Percentiles rank a stretch among this genome's conserved stretches.
These are phyloP conservation scores for Pseudonitzschia delicatissima DNA, from an alignment of 108 stramenopile species.

Conservation along the genomic window DNA sequence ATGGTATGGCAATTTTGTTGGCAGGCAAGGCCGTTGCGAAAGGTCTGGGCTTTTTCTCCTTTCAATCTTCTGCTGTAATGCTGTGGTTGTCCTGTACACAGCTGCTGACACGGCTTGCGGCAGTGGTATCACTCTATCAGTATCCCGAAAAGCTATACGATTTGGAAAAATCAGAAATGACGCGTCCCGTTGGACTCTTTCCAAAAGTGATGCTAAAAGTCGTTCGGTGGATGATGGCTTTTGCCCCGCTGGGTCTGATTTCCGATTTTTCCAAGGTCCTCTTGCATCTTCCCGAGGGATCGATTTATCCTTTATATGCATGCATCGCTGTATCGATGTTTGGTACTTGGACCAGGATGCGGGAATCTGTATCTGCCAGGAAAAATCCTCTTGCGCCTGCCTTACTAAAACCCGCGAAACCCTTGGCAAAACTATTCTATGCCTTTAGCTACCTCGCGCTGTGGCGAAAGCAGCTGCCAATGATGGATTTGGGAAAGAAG, in stretches of 20 bases:
- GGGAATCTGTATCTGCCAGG: background rate
- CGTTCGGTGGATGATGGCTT: conserved; percentile 23
- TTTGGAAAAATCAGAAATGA: conserved; percentile 42
- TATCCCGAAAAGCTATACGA: conserved; percentile 55
- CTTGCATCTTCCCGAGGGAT: background rate
- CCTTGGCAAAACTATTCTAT: background rate
- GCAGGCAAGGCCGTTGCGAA: background rate
- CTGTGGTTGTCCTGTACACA: conserved; percentile 30
- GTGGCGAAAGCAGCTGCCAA: conserved; percentile 4
- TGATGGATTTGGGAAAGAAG: background rate
- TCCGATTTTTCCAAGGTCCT: conserved; percentile 38
- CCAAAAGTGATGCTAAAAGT: conserved; percentile 34
- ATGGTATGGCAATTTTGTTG: conserved; percentile 25
- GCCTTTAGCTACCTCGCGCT: background rate
- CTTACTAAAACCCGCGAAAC: background rate
- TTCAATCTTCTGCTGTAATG: conserved; percentile 6
- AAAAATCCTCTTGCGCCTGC: background rate
- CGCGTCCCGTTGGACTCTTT: conserved; percentile 49
- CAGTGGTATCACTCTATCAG: conserved; percentile 54
- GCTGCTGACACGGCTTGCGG: conserved; percentile 50
- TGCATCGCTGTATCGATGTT: conserved; percentile 22
- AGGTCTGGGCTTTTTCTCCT: background rate
- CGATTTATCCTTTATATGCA: conserved; percentile 15
- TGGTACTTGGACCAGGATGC: conserved; percentile 29
- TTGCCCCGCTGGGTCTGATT: conserved; percentile 42